A percentile compares a stretch with the other conserved stretches of the same genome.
Evolutionary conservation across 2,329 filamentous ascomycete species (phyloP).

Genomic region (Exophiala oligosperma): DNA sequence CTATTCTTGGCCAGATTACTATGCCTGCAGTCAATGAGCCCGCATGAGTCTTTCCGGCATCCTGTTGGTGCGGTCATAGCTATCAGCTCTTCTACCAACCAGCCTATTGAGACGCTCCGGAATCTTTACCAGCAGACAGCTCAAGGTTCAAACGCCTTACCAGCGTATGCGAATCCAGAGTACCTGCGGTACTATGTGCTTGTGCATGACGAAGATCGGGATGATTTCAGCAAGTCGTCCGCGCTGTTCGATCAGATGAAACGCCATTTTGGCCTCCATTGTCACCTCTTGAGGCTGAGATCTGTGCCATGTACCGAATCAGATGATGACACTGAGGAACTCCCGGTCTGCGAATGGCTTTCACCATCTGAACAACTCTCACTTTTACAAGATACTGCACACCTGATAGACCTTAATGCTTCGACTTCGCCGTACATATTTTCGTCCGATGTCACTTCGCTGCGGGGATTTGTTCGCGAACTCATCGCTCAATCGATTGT

Average conservation of each 20-base stretch:
- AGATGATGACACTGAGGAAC: conserved; percentile 82
- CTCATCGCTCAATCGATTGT: conserved; percentile 94
- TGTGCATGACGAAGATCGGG: conserved; percentile 92
- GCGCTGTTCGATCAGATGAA: conserved; percentile 98
- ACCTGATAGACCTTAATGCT: conserved; percentile 58
- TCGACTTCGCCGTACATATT: conserved; percentile 79
- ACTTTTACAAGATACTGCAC: conserved; percentile 64
- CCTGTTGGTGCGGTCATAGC: conserved; percentile 93
- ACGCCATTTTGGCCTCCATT: conserved; percentile 93
- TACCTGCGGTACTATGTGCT: conserved; percentile 95
- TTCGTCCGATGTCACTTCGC: conserved; percentile 85
- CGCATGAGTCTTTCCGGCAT: conserved; percentile 92
- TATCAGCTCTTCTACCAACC: conserved; percentile 82
- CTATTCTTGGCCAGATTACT: conserved; percentile 81
- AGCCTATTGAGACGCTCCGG: conserved; percentile 83
- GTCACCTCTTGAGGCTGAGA: conserved; percentile 82
- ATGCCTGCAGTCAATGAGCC: conserved; percentile 72
- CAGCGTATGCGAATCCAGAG: conserved; percentile 84
- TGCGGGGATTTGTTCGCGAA: conserved; percentile 87
- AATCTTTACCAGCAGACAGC: conserved; percentile 83
- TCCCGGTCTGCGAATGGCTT: conserved; percentile 84
- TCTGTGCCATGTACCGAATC: conserved; percentile 83
- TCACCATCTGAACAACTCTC: conserved; percentile 81
- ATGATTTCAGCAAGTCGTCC: conserved; percentile 88
- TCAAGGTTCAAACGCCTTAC: conserved; percentile 70